These are phyloP conservation scores for Plenodomus lindquistii DNA, from an alignment of 2,329 filamentous ascomycete genomes.

Conservation along the genomic window DNA sequence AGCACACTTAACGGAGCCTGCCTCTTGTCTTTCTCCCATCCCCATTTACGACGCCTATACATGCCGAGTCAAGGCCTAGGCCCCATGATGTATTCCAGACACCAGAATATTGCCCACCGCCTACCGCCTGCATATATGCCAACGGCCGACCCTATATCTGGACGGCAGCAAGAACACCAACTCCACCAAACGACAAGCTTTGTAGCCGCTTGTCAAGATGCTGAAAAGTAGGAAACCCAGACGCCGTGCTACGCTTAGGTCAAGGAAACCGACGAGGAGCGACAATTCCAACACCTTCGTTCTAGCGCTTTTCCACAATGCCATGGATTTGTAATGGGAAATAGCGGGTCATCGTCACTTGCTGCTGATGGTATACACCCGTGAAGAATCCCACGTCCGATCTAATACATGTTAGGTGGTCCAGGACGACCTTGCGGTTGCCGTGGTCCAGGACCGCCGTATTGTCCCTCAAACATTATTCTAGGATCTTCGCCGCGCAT, in stretches of 20 bases:
- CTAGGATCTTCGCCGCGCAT: constrained; percentile 42
- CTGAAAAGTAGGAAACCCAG: not conserved
- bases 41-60: too few species aligned
- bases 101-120: too few species aligned
- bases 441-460: constrained; percentile 33
- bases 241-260: constrained; percentile 20
- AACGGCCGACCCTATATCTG: too few species aligned
- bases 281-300: not conserved
- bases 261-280: constrained; percentile 6
- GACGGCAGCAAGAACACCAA: too few species aligned
- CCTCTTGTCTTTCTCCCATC: too few species aligned
- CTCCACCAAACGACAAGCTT: not conserved
- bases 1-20: too few species aligned
- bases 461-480: constrained; percentile 44
- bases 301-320: too few species aligned
- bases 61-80: too few species aligned
- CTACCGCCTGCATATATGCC: too few species aligned
- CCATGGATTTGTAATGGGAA: too few species aligned
- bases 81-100: too few species aligned
- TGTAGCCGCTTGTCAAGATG: not conserved
- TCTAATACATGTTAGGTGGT: constrained; percentile 41
- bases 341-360: not conserved
- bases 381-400: not conserved
- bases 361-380: too few species aligned
- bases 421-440: constrained; percentile 35